A percentile compares a stretch with the other conserved stretches of the same genome.
Conservation (phyloP, 345 rosid genomes). For the Passiflora organensis region DNA sequence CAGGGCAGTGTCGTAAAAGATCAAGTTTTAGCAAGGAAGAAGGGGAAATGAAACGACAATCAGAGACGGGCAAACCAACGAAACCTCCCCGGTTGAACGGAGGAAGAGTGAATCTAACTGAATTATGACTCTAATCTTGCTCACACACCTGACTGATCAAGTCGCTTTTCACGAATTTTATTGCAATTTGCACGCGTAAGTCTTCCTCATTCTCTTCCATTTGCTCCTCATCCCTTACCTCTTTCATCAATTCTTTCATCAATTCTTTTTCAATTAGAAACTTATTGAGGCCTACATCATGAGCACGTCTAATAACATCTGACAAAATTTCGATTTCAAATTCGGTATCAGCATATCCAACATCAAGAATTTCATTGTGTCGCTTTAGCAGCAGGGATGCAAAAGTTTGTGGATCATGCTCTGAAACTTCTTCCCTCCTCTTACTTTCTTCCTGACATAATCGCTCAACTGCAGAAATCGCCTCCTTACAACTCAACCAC, state of each 20-base stretch:
- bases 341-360: no score
- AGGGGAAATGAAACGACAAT: no score
- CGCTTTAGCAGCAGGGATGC: neutral
- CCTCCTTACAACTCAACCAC: neutral
- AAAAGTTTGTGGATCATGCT: neutral
- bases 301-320: neutral
- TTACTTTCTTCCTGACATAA: neutral
- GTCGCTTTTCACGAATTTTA: neutral
- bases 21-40: no score
- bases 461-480: neutral
- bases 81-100: no score
- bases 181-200: neutral
- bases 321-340: neutral
- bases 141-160: neutral
- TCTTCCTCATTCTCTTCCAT: slow-evolving; percentile 2
- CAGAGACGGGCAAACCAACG: no score
- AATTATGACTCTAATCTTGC: no score
- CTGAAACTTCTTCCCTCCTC: neutral
- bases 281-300: neutral
- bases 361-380: neutral
- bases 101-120: no score
- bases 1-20: no score
- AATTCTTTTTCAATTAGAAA: neutral
- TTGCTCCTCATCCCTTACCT: neutral
- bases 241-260: no score